Evolutionary conservation across 225 moss, liverwort and hornwort genomes (phyloP).

Genomic region (Antitrichia curtipendula): DNA sequence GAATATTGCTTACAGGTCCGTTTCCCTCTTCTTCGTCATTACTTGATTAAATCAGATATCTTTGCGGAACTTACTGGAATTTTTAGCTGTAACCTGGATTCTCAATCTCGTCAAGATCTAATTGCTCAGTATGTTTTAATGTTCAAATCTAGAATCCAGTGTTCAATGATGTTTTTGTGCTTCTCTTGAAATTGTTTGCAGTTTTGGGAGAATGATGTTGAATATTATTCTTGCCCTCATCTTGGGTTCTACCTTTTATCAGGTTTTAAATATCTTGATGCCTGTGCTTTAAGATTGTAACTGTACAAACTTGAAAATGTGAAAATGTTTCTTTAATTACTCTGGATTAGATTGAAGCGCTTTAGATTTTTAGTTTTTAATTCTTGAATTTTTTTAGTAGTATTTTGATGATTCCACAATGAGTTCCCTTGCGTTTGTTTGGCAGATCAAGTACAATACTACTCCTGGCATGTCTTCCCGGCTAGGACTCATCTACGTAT

Average conservation of each 20-base stretch:
- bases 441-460: conserved; percentile 38
- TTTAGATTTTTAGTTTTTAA: not conserved
- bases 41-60: not conserved
- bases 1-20: conserved; percentile 73
- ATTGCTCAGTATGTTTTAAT: not conserved
- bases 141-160: not conserved
- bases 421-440: not conserved
- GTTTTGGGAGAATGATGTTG: conserved; percentile 93
- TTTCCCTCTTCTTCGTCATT: not conserved
- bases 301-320: not conserved
- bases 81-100: not conserved
- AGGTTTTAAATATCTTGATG: conserved; percentile 18
- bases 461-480: conserved; percentile 65
- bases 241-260: conserved; percentile 79
- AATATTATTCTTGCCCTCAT: conserved; percentile 58
- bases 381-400: not conserved
- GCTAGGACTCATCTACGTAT: conserved; percentile 71
- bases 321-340: not conserved
- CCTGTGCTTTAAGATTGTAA: not conserved
- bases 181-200: conserved; percentile 14
- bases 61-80: not conserved
- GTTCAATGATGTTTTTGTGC: not conserved
- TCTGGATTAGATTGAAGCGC: not conserved
- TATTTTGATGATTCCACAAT: not conserved
- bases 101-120: not conserved